Base-by-base conservation (phyloP, 345 rosid genomes). In the Rhodomyrtus tomentosa region DNA sequence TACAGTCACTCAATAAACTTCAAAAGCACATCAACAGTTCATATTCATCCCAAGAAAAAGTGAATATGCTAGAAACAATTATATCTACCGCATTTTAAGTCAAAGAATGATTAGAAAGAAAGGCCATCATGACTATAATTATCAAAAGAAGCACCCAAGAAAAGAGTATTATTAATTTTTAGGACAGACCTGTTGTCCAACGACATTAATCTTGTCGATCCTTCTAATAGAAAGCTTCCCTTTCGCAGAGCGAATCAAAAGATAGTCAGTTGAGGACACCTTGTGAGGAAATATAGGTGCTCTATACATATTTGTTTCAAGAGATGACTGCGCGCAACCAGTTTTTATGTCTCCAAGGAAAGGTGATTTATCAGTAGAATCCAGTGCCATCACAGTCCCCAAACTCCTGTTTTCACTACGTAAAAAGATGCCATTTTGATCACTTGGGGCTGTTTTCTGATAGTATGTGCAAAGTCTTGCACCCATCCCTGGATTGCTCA, bases 401-500 rank as follows among this genome's bases (percentile, higher is more conserved):
- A 92, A 85, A 86, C 88, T 89, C 88, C 83, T 90, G 89, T 87
- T 95, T 87, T 91, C 95, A 87, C 87, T 89, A 86, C 89, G 91
- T 88, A 94, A 84, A 38, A 87, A 85, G 85, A 87, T 83, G 76
- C 96, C 92, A 83, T 83, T 83, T 92, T 97, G 99, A 89, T 95
- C 99, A 74, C 89, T 89, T 38, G 96, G 89, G 84, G 91, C 88
- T 85, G 95, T 89, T 86, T 95, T 97, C 90, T 93, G 99, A 91
- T 95, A 94, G 90, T 97, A 97, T 55, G 98, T 94, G 88, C 96
- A 91, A 84, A 97, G 83, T 86, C 93, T 95, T 29, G 99, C 98
- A 86, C 99, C 99, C 99, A 97, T 97, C 76, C 99, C 99, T 81
- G 84, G 91, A 90, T 93, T 97, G 90, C 94, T 93, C 88, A 97